These are phyloP conservation scores for Xylariaceae sp. DNA, from an alignment of 2,329 filamentous ascomycete species.

Conservation along the genomic window DNA sequence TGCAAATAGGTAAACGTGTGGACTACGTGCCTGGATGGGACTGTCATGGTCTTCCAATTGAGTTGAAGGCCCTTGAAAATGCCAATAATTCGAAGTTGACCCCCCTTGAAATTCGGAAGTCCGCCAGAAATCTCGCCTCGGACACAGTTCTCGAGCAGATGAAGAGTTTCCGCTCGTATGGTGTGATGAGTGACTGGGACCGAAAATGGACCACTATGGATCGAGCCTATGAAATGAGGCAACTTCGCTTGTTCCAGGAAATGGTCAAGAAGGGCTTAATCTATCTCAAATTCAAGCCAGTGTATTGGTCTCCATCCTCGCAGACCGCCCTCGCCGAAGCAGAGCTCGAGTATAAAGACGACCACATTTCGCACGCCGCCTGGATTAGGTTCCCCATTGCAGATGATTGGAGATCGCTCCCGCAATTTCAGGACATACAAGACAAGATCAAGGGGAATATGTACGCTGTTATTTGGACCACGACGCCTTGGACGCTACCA, in stretches of 20 bases:
- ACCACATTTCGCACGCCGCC: conserved; percentile 67
- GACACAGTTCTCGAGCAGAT: conserved; percentile 70
- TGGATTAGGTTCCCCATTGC: conserved; percentile 75
- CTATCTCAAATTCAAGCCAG: conserved; percentile 74
- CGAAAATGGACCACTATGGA: conserved; percentile 77
- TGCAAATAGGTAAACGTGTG: conserved; percentile 55
- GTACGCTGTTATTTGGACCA: conserved; percentile 94
- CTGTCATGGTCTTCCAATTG: conserved; percentile 94
- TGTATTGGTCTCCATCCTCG: conserved; percentile 82
- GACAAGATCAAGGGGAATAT: conserved; percentile 47
- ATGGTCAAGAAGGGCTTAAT: conserved; percentile 71
- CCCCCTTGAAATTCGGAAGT: conserved; percentile 57
- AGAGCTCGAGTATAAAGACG: conserved; percentile 77
- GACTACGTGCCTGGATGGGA: conserved; percentile 93
- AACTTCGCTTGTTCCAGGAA: conserved; percentile 69
- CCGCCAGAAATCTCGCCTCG: conserved; percentile 61
- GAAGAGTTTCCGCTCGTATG: conserved; percentile 67
- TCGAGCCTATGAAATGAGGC: conserved; percentile 65
- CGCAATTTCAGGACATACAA: conserved; percentile 38
- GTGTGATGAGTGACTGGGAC: conserved; percentile 78
- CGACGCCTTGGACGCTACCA: conserved; percentile 94
- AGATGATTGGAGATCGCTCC: conserved; percentile 35
- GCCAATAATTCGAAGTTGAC: conserved; percentile 40
- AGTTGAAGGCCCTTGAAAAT: conserved; percentile 80
- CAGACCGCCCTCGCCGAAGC: conserved; percentile 77